Percentiles rank a stretch among this genome's conserved stretches.
Evolutionary conservation across 2,329 filamentous ascomycete genomes (phyloP).

Genomic region (Ophiocordyceps sinensis): DNA sequence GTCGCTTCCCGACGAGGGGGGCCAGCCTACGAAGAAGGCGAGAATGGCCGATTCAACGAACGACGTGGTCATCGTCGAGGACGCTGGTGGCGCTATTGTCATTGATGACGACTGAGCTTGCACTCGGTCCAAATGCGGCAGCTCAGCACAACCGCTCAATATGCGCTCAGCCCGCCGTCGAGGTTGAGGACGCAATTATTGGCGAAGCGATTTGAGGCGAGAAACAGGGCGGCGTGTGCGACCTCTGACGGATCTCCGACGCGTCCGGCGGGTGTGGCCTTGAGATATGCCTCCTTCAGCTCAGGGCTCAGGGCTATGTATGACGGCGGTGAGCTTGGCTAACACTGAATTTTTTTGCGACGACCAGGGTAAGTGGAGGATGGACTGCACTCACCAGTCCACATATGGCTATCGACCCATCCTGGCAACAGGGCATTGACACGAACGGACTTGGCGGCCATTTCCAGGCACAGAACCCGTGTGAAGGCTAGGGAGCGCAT

Average conservation of each 20-base stretch:
- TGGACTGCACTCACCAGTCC: slow-evolving; percentile 38
- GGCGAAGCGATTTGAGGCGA: slow-evolving; percentile 65
- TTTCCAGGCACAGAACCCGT: slow-evolving; percentile 48
- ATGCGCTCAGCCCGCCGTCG: slow-evolving; percentile 68
- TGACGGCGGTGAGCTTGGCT: slow-evolving; percentile 20
- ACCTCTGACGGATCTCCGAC: slow-evolving; percentile 58
- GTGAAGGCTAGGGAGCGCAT: slow-evolving; percentile 42
- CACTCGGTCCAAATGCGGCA: too few species aligned
- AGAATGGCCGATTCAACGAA: slow-evolving; percentile 22
- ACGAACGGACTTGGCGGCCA: slow-evolving; percentile 46
- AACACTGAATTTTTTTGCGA: neutral
- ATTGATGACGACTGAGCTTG: slow-evolving; percentile 45
- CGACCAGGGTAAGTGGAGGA: neutral
- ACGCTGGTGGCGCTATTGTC: slow-evolving; percentile 46
- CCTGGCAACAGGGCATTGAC: slow-evolving; percentile 74
- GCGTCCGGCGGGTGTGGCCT: slow-evolving; percentile 47
- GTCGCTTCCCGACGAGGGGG: slow-evolving; percentile 25
- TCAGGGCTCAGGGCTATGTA: slow-evolving; percentile 21
- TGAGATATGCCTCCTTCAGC: slow-evolving; percentile 22
- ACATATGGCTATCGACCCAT: slow-evolving; percentile 75
- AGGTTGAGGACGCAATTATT: slow-evolving; percentile 80
- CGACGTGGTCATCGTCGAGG: slow-evolving; percentile 35
- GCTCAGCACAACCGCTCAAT: slow-evolving; percentile 19
- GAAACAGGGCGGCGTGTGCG: slow-evolving; percentile 68
- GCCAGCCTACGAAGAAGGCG: slow-evolving; percentile 32